Evolutionary conservation across 23 red algal genomes (phyloP).

Genomic region (Agarophyton chilense): DNA sequence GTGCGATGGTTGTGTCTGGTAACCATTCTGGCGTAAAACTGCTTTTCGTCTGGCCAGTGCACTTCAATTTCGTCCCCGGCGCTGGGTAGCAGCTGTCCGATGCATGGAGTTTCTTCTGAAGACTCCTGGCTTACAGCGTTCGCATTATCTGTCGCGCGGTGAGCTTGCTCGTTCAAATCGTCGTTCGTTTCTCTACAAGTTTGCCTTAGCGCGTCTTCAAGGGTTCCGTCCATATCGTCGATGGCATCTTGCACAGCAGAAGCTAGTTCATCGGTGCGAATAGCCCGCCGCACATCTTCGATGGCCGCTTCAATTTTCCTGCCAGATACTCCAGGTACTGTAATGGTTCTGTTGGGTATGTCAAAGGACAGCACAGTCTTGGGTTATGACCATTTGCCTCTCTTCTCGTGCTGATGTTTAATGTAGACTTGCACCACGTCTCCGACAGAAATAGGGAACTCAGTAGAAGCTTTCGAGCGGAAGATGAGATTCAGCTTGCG

Average conservation of each 20-base stretch:
- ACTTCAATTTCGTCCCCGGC: not conserved
- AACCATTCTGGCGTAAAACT: not conserved
- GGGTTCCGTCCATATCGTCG: not conserved
- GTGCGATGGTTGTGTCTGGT: not conserved
- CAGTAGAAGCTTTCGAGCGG: not conserved
- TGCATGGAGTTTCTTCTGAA: not conserved
- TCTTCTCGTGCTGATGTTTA: not conserved
- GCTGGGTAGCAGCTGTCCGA: not conserved
- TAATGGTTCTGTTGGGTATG: not conserved
- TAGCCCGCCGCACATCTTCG: constrained; percentile 18
- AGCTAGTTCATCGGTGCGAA: not conserved
- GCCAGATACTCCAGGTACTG: not conserved
- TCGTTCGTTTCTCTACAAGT: too few species aligned
- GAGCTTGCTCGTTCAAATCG: too few species aligned
- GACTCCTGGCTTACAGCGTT: not conserved
- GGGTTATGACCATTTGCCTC: not conserved
- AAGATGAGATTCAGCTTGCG: constrained; percentile 40
- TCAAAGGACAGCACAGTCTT: constrained; percentile 25
- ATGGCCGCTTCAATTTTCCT: not conserved
- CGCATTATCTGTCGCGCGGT: not conserved
- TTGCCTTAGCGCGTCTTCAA: too few species aligned
- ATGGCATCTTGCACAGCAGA: constrained; percentile 30
- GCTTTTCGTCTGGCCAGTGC: constrained; percentile 6
- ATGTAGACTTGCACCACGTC: constrained; percentile 26
- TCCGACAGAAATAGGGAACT: constrained; percentile 21